Conservation (phyloP, 1,284 basidiomycete species). For the Irpex lacteus region DNA sequence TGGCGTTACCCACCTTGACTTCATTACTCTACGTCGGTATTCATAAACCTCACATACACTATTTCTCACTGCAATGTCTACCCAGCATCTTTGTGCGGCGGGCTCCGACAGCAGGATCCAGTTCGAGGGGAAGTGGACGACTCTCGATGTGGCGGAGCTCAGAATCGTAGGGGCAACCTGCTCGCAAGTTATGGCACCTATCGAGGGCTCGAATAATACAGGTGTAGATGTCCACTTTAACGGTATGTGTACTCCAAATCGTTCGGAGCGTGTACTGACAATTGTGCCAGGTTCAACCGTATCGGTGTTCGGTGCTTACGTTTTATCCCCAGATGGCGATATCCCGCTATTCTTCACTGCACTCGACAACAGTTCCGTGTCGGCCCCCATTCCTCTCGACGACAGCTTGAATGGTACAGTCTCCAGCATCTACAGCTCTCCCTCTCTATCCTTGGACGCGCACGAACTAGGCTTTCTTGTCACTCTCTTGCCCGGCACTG, state of each 20-base stretch:
- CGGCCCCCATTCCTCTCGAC: background rate
- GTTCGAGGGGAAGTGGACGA: background rate
- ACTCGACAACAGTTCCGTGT: background rate
- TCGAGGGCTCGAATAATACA: background rate
- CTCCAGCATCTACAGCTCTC: background rate
- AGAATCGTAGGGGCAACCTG: background rate
- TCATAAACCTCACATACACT: background rate
- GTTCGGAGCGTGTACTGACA: background rate
- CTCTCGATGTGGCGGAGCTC: background rate
- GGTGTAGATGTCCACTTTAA: background rate
- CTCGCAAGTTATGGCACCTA: background rate
- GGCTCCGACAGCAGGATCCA: background rate
- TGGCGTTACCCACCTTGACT: background rate
- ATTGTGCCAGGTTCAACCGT: background rate
- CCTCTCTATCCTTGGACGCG: background rate
- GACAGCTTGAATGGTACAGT: background rate
- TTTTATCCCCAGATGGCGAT: background rate
- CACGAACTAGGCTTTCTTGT: background rate
- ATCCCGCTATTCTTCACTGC: background rate
- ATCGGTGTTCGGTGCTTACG: background rate
- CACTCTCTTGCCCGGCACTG: slow-evolving; percentile 8
- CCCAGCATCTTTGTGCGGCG: background rate
- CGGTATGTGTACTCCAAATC: background rate
- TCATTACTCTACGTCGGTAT: background rate
- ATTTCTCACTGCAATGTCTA: background rate